phyloP scores from a whole-genome alignment of 352 stramenopile genomes.

The Pythium sukuiense region DNA sequence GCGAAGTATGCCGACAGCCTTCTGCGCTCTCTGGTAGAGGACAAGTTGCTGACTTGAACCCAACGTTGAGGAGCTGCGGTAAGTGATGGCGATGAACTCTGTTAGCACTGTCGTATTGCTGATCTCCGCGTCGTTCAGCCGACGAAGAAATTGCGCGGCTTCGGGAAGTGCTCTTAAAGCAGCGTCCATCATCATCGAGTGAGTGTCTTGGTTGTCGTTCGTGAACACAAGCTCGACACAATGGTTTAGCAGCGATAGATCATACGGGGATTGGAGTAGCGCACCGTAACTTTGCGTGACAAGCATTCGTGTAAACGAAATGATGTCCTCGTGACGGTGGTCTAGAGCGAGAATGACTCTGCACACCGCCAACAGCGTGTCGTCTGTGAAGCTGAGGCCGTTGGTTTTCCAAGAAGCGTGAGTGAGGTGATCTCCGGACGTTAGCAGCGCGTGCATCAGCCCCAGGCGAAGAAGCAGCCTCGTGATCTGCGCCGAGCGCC shows the following conservation, averaged over 20 bases:
- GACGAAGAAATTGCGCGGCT: conserved; percentile 5
- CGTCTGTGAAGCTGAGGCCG: conserved; percentile 2
- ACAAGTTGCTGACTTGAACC: background rate
- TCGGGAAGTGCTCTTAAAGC: conserved; percentile 12
- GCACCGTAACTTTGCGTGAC: conserved; percentile 4
- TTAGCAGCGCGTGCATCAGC: conserved; percentile 20
- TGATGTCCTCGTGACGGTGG: background rate
- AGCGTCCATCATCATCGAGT: conserved; percentile 15
- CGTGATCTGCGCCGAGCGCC: background rate
- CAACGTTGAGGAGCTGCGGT: background rate
- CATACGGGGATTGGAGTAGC: background rate
- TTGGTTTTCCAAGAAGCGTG: conserved; percentile 3
- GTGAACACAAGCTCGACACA: conserved; percentile 20
- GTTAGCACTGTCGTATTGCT: background rate
- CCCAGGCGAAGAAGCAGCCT: conserved; percentile 20
- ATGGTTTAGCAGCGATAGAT: conserved; percentile 1
- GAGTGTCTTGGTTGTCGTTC: background rate
- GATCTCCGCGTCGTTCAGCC: conserved; percentile 2
- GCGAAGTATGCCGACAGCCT: background rate
- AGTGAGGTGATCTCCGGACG: background rate
- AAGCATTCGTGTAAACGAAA: background rate
- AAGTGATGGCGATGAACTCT: background rate
- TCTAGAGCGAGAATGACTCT: background rate
- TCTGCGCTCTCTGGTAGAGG: background rate
- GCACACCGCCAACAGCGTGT: background rate